Evolutionary conservation across 768 basidiomycete genomes (phyloP).

Genomic region (Gloeostereum incarnatum): DNA sequence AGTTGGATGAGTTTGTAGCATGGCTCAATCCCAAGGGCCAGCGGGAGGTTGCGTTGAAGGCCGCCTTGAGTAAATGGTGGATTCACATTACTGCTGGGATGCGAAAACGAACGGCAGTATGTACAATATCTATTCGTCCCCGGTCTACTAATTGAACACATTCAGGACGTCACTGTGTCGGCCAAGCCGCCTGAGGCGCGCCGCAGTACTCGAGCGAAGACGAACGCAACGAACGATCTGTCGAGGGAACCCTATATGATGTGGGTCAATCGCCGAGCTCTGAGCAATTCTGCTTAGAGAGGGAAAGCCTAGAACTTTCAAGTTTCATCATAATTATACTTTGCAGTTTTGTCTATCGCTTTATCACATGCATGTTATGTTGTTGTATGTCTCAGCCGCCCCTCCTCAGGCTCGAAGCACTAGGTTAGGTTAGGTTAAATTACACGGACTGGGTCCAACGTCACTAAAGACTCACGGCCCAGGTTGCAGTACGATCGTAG

Average conservation of each 20-base stretch:
- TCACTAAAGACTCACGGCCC: no score
- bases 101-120: constrained; percentile 63
- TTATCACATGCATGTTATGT: no score
- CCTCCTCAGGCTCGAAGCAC: no score
- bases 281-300: no score
- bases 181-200: constrained; percentile 73
- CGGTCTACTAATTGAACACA: constrained; percentile 9
- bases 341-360: no score
- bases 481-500: no score
- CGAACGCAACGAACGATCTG: constrained; percentile 48
- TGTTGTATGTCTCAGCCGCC: no score
- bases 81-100: constrained; percentile 73
- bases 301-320: no score
- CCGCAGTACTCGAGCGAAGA: constrained; percentile 65
- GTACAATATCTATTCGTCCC: constrained; percentile 17
- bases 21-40: constrained; percentile 94
- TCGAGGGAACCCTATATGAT: constrained; percentile 79
- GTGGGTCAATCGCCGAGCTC: constrained; percentile 78
- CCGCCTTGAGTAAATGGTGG: constrained; percentile 76
- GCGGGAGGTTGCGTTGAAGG: constrained; percentile 77
- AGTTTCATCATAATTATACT: no score
- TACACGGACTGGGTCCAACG: no score
- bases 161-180: constrained; percentile 59
- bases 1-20: constrained; percentile 77
- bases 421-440: no score